phyloP scores from a whole-genome alignment of 345 rosid species.

The Ceriops decandra region DNA sequence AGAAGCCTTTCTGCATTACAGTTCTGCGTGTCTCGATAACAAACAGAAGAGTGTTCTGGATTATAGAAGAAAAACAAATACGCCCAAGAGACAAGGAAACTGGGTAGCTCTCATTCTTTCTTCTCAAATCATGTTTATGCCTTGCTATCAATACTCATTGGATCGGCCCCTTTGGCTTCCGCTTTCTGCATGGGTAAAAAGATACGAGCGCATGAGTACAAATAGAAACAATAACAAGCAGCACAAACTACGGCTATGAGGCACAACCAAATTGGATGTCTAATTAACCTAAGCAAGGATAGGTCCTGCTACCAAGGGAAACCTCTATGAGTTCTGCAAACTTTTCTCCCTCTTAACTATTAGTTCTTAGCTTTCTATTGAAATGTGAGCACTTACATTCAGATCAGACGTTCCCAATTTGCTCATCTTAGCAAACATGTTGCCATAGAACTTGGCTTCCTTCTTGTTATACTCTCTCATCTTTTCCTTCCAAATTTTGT shows the following conservation, averaged over 20 bases:
- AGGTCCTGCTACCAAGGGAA: too few relatives aligned
- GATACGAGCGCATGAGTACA: not conserved
- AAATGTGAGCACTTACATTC: not conserved
- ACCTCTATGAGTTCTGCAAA: too few relatives aligned
- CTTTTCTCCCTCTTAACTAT: not conserved
- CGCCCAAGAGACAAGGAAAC: not conserved
- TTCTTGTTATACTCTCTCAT: slow-evolving; percentile 78
- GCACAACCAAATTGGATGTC: too few relatives aligned
- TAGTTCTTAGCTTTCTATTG: not conserved
- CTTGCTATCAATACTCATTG: slow-evolving; percentile 17
- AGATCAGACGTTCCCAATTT: slow-evolving; percentile 1
- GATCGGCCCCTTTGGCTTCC: slow-evolving; percentile 10
- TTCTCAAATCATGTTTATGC: not conserved
- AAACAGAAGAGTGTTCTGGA: not conserved
- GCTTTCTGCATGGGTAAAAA: slow-evolving; percentile 7
- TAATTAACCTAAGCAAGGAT: too few relatives aligned
- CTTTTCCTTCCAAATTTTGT: slow-evolving; percentile 70
- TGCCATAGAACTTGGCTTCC: slow-evolving; percentile 42
- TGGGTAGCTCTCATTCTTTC: not conserved
- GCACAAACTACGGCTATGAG: not conserved
- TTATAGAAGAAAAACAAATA: not conserved
- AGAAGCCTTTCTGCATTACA: too few relatives aligned
- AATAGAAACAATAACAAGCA: not conserved
- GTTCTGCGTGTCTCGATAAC: not conserved
- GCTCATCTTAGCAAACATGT: slow-evolving; percentile 15